Base-by-base conservation (phyloP, 2,329 filamentous ascomycete genomes). In the Microdochium trichocladiopsis region DNA sequence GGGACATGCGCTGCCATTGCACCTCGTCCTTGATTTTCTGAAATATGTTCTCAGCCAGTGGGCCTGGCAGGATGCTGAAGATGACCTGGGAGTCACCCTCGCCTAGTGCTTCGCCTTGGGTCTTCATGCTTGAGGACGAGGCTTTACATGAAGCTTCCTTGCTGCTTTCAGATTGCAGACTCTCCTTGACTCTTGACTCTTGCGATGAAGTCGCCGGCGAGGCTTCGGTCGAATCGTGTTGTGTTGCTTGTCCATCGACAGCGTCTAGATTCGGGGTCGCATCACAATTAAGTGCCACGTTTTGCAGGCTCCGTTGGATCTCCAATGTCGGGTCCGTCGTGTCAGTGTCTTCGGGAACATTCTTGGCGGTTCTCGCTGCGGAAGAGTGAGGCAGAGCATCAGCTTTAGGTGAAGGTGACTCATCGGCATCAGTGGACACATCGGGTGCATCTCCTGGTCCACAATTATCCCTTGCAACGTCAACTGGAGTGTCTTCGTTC, bases 1-100 rank as follows among this genome's bases (percentile, higher is more conserved):
- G 94, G 45, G 86, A 86, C 94, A 99, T 97, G 57, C 82, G 87
- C 64, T 93, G 86, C 91, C 93, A 99, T 58, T 79, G 74, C 1
- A 96, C 84, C 66, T 97, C 92, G 14, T 79, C 71, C 50, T 83
- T 82, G 16, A 96, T 73, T 37, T 77, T 78, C 21, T 84, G 76
- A 65, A 96, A 96, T 5, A 87, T 78, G 16, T 76, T 73, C 1
- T 80, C 70, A 4, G 76, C 74, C 1, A 87, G 61, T 6, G 72
- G 63, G 1, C 69, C 63, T 1, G 88, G 76, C 2, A 96, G 77
- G 28, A 96, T 70, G 56, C 91, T 73, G 56, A 84, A 75, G 36
- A 91, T 75, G 41, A 97, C 78, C 43, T 77, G 79, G 0, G 90
- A 95, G 63, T 96, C 91, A 8, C 90, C 88, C 66, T 92, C 88